Evolutionary conservation across 2,329 filamentous ascomycete genomes (phyloP).

Genomic region (Sporothrix humicola): DNA sequence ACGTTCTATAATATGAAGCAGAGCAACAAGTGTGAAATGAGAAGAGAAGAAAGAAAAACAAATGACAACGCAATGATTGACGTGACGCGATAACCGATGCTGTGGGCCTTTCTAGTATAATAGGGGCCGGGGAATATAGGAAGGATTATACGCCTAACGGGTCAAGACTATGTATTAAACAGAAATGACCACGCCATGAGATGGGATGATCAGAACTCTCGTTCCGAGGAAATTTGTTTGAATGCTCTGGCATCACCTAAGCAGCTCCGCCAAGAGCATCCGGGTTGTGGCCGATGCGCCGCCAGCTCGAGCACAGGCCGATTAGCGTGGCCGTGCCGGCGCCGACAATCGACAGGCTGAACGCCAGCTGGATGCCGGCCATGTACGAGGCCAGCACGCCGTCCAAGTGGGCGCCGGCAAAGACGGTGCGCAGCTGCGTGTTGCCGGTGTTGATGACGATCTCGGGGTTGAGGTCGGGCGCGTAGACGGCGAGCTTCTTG

Average conservation of each 20-base stretch:
- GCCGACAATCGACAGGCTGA: slow-evolving; percentile 37
- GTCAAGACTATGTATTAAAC: too few species aligned
- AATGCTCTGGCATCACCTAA: background rate
- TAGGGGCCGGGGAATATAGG: background rate
- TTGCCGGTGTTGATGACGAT: slow-evolving; percentile 48
- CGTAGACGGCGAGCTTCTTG: slow-evolving; percentile 37
- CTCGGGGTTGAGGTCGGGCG: slow-evolving; percentile 31
- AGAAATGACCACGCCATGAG: too few species aligned
- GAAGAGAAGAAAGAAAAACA: background rate
- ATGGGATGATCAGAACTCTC: too few species aligned
- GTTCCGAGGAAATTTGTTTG: too few species aligned
- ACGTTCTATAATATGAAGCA: background rate
- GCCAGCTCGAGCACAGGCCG: slow-evolving; percentile 39
- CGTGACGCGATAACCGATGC: background rate
- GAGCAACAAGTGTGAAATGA: background rate
- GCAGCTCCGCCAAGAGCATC: slow-evolving; percentile 35
- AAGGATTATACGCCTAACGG: background rate
- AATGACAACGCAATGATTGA: background rate
- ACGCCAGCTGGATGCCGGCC: slow-evolving; percentile 46
- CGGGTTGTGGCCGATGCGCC: slow-evolving; percentile 31
- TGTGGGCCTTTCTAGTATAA: background rate
- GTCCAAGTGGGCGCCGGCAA: slow-evolving; percentile 52
- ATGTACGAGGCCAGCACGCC: slow-evolving; percentile 64
- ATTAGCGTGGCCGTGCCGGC: slow-evolving; percentile 41
- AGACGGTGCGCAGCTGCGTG: slow-evolving; percentile 57